Evolutionary conservation across 1,139 yeast species (phyloP).

Genomic region (Yarrowia galli): DNA sequence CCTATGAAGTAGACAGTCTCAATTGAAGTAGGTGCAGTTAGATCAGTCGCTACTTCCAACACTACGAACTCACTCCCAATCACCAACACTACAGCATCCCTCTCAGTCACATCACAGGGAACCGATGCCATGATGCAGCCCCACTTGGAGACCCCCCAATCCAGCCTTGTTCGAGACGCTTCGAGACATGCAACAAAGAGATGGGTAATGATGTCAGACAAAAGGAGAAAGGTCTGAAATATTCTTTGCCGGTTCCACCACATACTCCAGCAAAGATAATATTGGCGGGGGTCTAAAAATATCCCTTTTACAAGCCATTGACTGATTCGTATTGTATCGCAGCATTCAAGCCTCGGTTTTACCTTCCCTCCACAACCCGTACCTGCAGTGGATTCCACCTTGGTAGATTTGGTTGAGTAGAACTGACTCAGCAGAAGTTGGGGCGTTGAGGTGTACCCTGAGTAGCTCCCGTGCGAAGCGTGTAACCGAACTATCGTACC

Average conservation of each 20-base stretch:
- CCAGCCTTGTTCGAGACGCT: constrained; percentile 7
- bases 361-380: not conserved
- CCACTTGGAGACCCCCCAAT: no score
- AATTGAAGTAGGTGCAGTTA: no score
- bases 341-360: constrained; percentile 13
- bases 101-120: no score
- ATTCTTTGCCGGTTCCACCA: not conserved
- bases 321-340: not conserved
- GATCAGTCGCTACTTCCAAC: no score
- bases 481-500: no score
- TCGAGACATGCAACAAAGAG: constrained; percentile 7
- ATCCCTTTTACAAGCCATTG: not conserved
- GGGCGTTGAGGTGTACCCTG: no score
- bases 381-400: constrained; percentile 15
- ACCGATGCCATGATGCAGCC: no score
- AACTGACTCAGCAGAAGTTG: no score
- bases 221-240: not conserved
- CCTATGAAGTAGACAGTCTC: no score
- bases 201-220: not conserved
- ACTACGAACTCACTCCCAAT: no score
- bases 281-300: not conserved
- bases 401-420: not conserved
- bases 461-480: no score
- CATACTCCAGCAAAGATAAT: not conserved
- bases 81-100: no score